These are phyloP conservation scores for Arthroderma sp. DNA, from an alignment of 2,329 filamentous ascomycete species.

Conservation along the genomic window DNA sequence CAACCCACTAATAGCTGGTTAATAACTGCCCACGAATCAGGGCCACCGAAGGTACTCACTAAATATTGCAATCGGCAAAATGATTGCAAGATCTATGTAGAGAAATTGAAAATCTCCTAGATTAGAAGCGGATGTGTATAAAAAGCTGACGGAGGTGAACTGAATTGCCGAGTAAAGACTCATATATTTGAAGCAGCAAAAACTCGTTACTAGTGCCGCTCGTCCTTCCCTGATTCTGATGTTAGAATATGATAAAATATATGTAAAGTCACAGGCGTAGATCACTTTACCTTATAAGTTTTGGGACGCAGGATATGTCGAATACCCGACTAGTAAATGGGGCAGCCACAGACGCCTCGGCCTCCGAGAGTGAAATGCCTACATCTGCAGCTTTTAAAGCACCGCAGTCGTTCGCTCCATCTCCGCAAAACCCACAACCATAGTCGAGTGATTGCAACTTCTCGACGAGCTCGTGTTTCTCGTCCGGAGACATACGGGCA, in stretches of 20 bases:
- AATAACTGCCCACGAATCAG: not conserved
- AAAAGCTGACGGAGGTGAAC: constrained; percentile 91
- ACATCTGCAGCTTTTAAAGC: constrained; percentile 95
- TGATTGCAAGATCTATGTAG: constrained; percentile 85
- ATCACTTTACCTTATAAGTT: constrained; percentile 59
- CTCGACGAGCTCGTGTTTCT: constrained; percentile 95
- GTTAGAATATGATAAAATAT: not conserved
- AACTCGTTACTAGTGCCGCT: constrained; percentile 91
- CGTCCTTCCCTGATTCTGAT: constrained; percentile 58
- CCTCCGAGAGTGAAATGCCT: constrained; percentile 90
- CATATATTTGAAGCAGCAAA: constrained; percentile 99
- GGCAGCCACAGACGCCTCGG: constrained; percentile 94
- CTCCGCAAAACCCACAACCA: constrained; percentile 89
- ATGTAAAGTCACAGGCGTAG: not conserved
- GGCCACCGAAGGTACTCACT: constrained; percentile 39
- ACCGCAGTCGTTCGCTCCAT: constrained; percentile 94
- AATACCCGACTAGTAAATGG: constrained; percentile 93
- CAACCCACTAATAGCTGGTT: constrained; percentile 57
- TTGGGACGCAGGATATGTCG: constrained; percentile 88
- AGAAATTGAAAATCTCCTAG: constrained; percentile 96
- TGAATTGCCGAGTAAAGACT: constrained; percentile 98
- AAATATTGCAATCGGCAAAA: constrained; percentile 91
- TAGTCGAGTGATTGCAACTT: constrained; percentile 95
- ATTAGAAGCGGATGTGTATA: constrained; percentile 88
- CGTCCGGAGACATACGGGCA: constrained; percentile 95